Conservation (phyloP, 306 rosid species). For the Pueraria montana region DNA sequence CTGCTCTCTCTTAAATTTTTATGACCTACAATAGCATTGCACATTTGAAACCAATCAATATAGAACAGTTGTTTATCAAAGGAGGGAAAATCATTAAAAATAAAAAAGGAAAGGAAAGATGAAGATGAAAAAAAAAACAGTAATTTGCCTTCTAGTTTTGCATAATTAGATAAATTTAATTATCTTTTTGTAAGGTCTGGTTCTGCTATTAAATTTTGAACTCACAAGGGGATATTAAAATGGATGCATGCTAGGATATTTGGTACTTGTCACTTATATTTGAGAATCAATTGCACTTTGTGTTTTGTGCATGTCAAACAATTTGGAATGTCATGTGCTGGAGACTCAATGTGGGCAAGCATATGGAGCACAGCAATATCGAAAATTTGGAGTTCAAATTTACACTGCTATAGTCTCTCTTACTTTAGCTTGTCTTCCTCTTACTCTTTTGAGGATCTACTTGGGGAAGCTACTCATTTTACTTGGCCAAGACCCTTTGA, state of each 20-base stretch:
- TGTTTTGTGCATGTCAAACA: slow-evolving; percentile 42
- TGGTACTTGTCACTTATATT: background rate
- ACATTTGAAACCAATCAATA: too few relatives aligned
- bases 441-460: slow-evolving; percentile 65
- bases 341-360: slow-evolving; percentile 78
- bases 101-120: too few relatives aligned
- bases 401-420: slow-evolving; percentile 66
- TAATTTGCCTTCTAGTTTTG: too few relatives aligned
- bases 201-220: background rate
- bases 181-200: background rate
- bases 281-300: slow-evolving; percentile 26
- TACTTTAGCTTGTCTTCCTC: slow-evolving; percentile 66
- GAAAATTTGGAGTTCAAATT: slow-evolving; percentile 62
- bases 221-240: background rate
- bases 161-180: too few relatives aligned
- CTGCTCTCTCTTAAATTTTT: too few relatives aligned
- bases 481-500: slow-evolving; percentile 85
- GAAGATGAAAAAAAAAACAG: too few relatives aligned
- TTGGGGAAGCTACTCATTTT: slow-evolving; percentile 64
- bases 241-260: background rate
- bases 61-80: background rate
- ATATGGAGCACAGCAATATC: slow-evolving; percentile 72
- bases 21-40: background rate
- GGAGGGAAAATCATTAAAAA: background rate
- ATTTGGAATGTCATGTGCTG: slow-evolving; percentile 75